These are phyloP conservation scores for Corrigiola litoralis DNA, from an alignment of 179 eudicot species.

Conservation along the genomic window DNA sequence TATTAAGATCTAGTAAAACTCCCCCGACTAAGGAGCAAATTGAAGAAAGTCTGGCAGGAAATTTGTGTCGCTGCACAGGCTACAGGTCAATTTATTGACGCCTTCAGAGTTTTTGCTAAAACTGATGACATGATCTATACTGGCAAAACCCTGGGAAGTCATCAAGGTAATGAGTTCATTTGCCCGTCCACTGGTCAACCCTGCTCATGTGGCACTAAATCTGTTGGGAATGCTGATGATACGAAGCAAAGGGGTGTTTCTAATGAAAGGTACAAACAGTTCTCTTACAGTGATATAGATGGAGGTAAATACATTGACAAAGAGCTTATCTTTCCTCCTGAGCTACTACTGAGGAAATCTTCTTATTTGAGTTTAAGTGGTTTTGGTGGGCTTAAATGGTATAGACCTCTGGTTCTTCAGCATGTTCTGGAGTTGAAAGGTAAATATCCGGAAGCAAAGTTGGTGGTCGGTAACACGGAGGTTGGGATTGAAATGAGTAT, in stretches of 20 bases:
- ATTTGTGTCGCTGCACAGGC: conserved; percentile 96
- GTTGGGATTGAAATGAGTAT: conserved; percentile 93
- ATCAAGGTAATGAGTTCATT: conserved; percentile 47
- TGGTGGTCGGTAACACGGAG: conserved; percentile 88
- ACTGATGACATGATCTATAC: conserved; percentile 68
- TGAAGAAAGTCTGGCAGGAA: conserved; percentile 97
- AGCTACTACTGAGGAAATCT: conserved; percentile 54
- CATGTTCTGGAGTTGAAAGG: conserved; percentile 80
- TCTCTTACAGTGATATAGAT: conserved; percentile 67
- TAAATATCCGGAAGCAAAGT: conserved; percentile 69
- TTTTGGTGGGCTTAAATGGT: conserved; percentile 78
- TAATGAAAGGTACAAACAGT: conserved; percentile 32
- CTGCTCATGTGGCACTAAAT: conserved; percentile 67
- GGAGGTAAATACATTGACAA: conserved; percentile 71
- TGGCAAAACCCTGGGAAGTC: conserved; percentile 26
- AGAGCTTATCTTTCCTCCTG: conserved; percentile 96
- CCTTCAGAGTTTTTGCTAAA: conserved; percentile 92
- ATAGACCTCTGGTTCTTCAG: conserved; percentile 65
- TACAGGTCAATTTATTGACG: conserved; percentile 92
- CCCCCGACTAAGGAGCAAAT: conserved; percentile 85
- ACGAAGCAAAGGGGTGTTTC: conserved; percentile 16
- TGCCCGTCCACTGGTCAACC: conserved; percentile 98
- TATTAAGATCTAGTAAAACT: conserved; percentile 66
- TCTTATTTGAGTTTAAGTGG: conserved; percentile 62
- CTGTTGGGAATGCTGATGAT: conserved; percentile 25